phyloP scores from a whole-genome alignment of 257 asterid genomes.

The Paraleonurus japonicus region DNA sequence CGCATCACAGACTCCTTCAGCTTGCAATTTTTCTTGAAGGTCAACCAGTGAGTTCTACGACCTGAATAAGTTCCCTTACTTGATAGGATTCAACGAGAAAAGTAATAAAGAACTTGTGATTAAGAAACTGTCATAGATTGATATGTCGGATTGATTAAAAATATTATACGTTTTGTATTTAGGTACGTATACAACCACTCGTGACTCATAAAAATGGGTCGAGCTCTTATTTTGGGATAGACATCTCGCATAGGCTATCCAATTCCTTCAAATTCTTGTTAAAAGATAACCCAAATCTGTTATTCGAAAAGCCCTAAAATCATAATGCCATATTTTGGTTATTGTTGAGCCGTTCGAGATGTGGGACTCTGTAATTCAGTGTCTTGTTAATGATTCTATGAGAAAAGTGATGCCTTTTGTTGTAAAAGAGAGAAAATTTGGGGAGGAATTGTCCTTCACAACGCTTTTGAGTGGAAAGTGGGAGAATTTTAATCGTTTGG shows the following conservation, averaged over 20 bases:
- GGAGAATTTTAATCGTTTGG: constrained; percentile 33
- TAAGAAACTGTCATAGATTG: not conserved
- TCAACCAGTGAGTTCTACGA: constrained; percentile 47
- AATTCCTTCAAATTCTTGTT: constrained; percentile 58
- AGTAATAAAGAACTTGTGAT: not conserved
- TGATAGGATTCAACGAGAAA: not conserved
- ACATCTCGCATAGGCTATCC: constrained; percentile 65
- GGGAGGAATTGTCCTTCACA: constrained; percentile 72
- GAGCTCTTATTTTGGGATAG: constrained; percentile 76
- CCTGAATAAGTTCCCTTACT: not conserved
- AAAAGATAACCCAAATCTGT: constrained; percentile 45
- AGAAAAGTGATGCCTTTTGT: constrained; percentile 52
- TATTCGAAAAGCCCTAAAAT: constrained; percentile 35
- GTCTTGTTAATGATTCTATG: constrained; percentile 65
- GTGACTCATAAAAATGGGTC: constrained; percentile 75
- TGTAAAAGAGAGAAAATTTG: constrained; percentile 43
- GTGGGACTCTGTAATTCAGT: constrained; percentile 59
- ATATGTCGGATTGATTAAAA: not conserved
- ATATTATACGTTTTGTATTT: constrained; percentile 24
- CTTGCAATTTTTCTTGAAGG: constrained; percentile 69
- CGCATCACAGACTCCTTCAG: constrained; percentile 51
- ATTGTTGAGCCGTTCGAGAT: constrained; percentile 23
- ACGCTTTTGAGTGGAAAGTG: constrained; percentile 66
- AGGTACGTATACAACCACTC: constrained; percentile 98
- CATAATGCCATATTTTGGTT: constrained; percentile 21